A percentile compares a stretch with the other conserved stretches of the same genome.
These are phyloP conservation scores for Sugiyamaella grinbergsii DNA, from an alignment of 1,139 yeast species.

Conservation along the genomic window DNA sequence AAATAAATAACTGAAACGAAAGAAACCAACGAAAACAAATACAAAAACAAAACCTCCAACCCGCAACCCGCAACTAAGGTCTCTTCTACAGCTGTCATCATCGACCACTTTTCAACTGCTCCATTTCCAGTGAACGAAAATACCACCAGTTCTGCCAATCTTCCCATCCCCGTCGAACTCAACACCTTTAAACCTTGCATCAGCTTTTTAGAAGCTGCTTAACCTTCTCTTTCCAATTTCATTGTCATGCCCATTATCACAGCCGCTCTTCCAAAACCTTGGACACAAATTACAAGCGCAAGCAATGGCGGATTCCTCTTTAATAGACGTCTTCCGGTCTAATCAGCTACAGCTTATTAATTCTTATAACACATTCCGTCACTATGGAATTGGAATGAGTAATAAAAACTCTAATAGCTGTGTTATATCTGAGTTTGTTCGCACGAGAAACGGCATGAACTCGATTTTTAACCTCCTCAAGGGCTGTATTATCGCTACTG, in stretches of 20 bases:
- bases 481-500: slow-evolving; percentile 13
- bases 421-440: slow-evolving; percentile 10
- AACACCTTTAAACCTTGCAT: too few relatives aligned
- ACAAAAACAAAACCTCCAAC: too few relatives aligned
- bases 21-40: too few relatives aligned
- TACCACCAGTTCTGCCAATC: too few relatives aligned
- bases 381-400: background rate
- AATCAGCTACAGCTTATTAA: slow-evolving; percentile 9
- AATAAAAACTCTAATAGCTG: slow-evolving; percentile 5
- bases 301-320: slow-evolving; percentile 15
- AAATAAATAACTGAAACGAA: too few relatives aligned
- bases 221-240: background rate
- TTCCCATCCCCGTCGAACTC: background rate
- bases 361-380: slow-evolving; percentile 8
- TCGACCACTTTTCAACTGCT: too few relatives aligned
- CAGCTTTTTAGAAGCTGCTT: background rate
- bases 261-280: background rate
- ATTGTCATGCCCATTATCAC: slow-evolving; percentile 3
- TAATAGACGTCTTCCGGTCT: slow-evolving; percentile 14
- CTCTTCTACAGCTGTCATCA: too few relatives aligned
- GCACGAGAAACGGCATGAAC: slow-evolving; percentile 15
- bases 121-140: too few relatives aligned
- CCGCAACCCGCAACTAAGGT: too few relatives aligned
- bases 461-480: slow-evolving; percentile 12
- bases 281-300: slow-evolving; percentile 1